Conservation (phyloP, 441 rosid genomes). For the Dalechampia spathulata region DNA sequence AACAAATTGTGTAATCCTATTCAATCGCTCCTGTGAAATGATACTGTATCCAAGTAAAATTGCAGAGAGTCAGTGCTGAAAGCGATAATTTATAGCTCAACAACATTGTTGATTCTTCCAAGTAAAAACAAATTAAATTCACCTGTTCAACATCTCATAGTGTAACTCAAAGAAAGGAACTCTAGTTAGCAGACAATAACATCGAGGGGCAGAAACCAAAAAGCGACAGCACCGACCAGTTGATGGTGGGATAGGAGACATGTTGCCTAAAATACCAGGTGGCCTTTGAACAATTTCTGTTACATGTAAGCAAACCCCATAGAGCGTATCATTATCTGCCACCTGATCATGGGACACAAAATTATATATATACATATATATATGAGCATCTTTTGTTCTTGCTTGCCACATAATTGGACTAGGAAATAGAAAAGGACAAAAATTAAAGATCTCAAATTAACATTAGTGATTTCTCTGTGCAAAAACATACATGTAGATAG, state of each 20-base stretch:
- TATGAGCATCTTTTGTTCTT: conserved; percentile 15
- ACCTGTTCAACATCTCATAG: conserved; percentile 97
- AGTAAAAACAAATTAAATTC: conserved; percentile 15
- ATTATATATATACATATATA: too few species aligned
- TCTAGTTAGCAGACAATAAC: conserved; percentile 89
- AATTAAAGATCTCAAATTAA: too few species aligned
- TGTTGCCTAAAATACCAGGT: conserved; percentile 62
- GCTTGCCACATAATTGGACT: conserved; percentile 2
- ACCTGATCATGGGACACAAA: conserved; percentile 49
- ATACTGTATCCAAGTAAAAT: conserved; percentile 61
- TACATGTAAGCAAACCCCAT: conserved; percentile 89
- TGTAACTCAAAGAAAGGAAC: conserved; percentile 95
- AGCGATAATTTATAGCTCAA: conserved; percentile 4
- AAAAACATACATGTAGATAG: too few species aligned
- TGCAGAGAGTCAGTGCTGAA: background rate
- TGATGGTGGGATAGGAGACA: conserved; percentile 46
- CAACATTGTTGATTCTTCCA: conserved; percentile 13
- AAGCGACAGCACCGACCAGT: conserved; percentile 59
- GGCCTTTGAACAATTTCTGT: conserved; percentile 93
- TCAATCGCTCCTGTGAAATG: conserved; percentile 94
- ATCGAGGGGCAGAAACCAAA: conserved; percentile 97
- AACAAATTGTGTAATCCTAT: conserved; percentile 75
- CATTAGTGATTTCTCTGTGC: too few species aligned
- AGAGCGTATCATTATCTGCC: conserved; percentile 84
- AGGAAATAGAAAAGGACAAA: too few species aligned